A percentile compares a stretch with the other conserved stretches of the same genome.
Evolutionary conservation across 208 protist genomes (phyloP).

Genomic region (Crithidia sp.): DNA sequence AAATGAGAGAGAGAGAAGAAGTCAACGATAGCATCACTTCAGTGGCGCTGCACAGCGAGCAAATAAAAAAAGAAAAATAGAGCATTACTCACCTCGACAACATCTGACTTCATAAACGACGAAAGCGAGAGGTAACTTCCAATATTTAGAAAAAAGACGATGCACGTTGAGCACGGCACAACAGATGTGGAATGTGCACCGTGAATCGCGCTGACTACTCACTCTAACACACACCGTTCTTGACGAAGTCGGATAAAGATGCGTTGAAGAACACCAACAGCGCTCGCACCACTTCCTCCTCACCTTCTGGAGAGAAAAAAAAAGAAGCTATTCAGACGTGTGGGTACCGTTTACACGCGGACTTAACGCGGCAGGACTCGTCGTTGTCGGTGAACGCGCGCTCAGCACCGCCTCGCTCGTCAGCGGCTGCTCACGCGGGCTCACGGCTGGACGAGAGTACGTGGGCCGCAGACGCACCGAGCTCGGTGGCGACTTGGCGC

Average conservation of each 20-base stretch:
- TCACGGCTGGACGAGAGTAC: background rate
- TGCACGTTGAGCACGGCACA: too few relatives aligned
- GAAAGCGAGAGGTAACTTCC: too few relatives aligned
- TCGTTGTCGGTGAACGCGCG: background rate
- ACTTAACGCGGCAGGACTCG: background rate
- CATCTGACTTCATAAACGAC: too few relatives aligned
- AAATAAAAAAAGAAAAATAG: background rate
- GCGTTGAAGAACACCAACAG: too few relatives aligned
- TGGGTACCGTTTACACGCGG: background rate
- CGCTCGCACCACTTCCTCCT: too few relatives aligned
- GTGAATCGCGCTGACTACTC: too few relatives aligned
- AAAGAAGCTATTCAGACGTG: background rate
- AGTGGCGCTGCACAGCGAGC: background rate
- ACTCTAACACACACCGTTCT: too few relatives aligned
- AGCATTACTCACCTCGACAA: background rate
- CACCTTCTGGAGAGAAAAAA: background rate
- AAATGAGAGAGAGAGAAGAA: slow-evolving; percentile 17
- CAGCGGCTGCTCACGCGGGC: slow-evolving; percentile 1
- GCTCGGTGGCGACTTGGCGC: slow-evolving; percentile 1
- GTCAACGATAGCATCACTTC: background rate
- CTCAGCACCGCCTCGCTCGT: background rate
- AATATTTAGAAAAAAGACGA: too few relatives aligned
- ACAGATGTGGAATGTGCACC: too few relatives aligned
- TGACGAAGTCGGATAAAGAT: too few relatives aligned
- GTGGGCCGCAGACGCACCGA: slow-evolving; percentile 12